These are phyloP conservation scores for Parvularia atlantis DNA, from an alignment of 78 protist species.

Conservation along the genomic window DNA sequence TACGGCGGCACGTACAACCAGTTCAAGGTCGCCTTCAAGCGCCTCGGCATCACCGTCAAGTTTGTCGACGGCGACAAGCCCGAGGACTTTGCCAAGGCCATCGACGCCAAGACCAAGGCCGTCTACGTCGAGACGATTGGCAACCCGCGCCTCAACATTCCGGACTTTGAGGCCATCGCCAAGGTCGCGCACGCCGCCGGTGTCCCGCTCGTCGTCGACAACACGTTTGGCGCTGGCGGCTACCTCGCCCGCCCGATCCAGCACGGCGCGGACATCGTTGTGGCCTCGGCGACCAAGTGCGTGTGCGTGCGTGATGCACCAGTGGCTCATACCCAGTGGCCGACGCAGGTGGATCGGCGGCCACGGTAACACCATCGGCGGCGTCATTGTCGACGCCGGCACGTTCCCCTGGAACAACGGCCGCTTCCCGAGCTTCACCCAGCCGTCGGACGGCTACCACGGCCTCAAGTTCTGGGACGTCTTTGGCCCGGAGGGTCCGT, in stretches of 20 bases:
- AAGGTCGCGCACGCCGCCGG: constrained; percentile 10
- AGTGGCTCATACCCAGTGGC: too few relatives aligned
- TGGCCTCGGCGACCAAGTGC: constrained; percentile 51
- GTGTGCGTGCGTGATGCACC: constrained; percentile 10
- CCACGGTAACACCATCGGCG: constrained; percentile 53
- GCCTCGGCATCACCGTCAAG: constrained; percentile 19
- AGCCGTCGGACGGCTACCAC: constrained; percentile 23
- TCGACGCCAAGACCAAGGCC: constrained; percentile 36
- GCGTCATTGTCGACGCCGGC: constrained; percentile 39
- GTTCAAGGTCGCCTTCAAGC: constrained; percentile 17
- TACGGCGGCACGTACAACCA: constrained; percentile 37
- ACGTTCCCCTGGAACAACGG: constrained; percentile 26
- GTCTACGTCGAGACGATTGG: constrained; percentile 47
- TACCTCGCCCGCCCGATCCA: constrained; percentile 32
- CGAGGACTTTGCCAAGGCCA: constrained; percentile 7
- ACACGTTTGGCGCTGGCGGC: constrained; percentile 46
- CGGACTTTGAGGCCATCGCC: constrained; percentile 33
- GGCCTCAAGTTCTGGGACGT: constrained; percentile 22
- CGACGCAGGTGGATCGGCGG: too few relatives aligned
- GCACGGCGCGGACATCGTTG: constrained; percentile 58
- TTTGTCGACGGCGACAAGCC: constrained; percentile 26
- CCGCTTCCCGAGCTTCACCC: constrained; percentile 17
- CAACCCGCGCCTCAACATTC: constrained; percentile 40
- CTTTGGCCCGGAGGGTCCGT: constrained; percentile 21
- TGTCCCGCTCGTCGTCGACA: constrained; percentile 50